These are phyloP conservation scores for Lachnellula willkommii DNA, from an alignment of 2,329 filamentous ascomycete species.

Conservation along the genomic window DNA sequence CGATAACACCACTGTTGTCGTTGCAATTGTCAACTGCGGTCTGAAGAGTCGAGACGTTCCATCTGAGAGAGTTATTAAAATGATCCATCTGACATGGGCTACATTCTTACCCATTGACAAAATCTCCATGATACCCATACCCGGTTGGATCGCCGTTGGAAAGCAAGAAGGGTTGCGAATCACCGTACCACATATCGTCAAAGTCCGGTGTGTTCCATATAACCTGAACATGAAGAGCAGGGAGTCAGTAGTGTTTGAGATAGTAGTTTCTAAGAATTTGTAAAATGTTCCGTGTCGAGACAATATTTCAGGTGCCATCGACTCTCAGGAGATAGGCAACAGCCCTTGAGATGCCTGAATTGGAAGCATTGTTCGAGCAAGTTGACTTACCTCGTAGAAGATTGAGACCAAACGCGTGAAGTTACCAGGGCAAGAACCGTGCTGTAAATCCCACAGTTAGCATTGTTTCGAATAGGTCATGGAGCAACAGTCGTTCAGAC, in stretches of 20 bases:
- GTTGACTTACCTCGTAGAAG: constrained; percentile 48
- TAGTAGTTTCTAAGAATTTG: too few relatives aligned
- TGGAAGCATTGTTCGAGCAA: too few relatives aligned
- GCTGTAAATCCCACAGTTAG: not conserved
- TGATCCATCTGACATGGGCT: not conserved
- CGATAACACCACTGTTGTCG: constrained; percentile 38
- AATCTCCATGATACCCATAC: constrained; percentile 53
- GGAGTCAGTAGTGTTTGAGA: too few relatives aligned
- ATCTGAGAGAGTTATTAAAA: constrained; percentile 23
- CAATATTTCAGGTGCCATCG: too few relatives aligned
- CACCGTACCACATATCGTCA: constrained; percentile 40
- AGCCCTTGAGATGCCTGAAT: too few relatives aligned
- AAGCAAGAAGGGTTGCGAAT: constrained; percentile 48
- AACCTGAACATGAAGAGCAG: not conserved
- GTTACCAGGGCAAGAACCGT: constrained; percentile 43
- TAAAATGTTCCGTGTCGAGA: too few relatives aligned
- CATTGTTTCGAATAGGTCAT: not conserved
- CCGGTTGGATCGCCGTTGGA: constrained; percentile 47
- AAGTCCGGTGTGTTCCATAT: constrained; percentile 49
- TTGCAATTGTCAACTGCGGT: constrained; percentile 46
- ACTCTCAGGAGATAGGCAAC: too few relatives aligned
- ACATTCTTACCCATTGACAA: constrained; percentile 45
- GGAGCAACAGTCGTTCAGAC: too few relatives aligned
- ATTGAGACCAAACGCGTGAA: constrained; percentile 54
- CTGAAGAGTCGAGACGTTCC: constrained; percentile 47